Percentiles rank a stretch among this genome's conserved stretches.
phyloP scores from a whole-genome alignment of 202 grass and related monocot species.

The Dendrocalamus latiflorus region DNA sequence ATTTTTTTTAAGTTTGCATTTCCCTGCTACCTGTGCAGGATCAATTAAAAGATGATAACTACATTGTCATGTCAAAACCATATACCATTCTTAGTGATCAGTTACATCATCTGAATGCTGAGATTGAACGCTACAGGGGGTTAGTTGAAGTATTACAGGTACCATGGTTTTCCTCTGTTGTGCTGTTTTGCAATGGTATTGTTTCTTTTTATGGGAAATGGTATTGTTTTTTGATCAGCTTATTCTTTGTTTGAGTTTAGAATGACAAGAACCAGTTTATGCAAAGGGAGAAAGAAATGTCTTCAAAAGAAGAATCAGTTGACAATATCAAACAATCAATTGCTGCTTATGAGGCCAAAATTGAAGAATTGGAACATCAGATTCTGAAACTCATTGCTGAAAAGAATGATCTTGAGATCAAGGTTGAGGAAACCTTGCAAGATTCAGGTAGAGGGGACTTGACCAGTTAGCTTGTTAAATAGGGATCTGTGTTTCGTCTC shows the following conservation, averaged over 20 bases:
- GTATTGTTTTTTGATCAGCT: constrained; percentile 4
- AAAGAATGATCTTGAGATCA: constrained; percentile 87
- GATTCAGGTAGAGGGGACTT: constrained; percentile 71
- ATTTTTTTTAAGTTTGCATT: neutral
- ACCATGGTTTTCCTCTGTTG: constrained; percentile 26
- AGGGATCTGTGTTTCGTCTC: neutral
- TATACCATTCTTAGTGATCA: constrained; percentile 67
- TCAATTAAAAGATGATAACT: constrained; percentile 82
- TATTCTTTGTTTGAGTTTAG: constrained; percentile 40
- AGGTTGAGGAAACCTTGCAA: constrained; percentile 83
- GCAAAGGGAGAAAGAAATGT: constrained; percentile 81
- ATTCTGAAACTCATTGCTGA: constrained; percentile 59
- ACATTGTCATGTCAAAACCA: constrained; percentile 72
- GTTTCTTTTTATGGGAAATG: neutral
- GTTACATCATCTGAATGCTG: constrained; percentile 68
- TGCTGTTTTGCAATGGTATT: constrained; percentile 8
- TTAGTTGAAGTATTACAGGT: constrained; percentile 80
- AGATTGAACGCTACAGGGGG: constrained; percentile 63
- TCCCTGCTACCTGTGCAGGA: constrained; percentile 36
- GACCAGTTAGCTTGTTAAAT: neutral
- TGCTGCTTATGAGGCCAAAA: constrained; percentile 61
- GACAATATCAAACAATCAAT: constrained; percentile 60
- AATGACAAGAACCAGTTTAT: constrained; percentile 61
- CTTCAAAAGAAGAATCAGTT: constrained; percentile 53
- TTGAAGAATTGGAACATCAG: constrained; percentile 70